Base-by-base conservation (phyloP, 2,329 filamentous ascomycete genomes). In the Curvularia sp. region DNA sequence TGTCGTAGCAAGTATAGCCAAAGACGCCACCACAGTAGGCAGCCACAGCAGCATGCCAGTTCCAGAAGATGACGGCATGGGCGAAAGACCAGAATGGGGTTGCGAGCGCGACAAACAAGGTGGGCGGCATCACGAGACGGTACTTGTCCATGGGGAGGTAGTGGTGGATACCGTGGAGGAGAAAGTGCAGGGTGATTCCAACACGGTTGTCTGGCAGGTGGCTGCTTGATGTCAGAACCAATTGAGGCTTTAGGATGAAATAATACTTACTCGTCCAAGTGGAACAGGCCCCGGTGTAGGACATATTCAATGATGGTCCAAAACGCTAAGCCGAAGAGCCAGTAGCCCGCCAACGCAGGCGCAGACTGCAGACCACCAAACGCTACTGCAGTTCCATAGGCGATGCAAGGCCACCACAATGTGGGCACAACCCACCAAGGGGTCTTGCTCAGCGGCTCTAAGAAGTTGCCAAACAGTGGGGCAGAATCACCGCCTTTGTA, bases 71-170 rank as follows among this genome's bases (percentile, higher is more conserved):
- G 54, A 98, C 74, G 1, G 83, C 68, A 68, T 97, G 94, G 0
- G 95, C 92, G 50, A 99, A 82, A 77, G 92, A 91, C 89, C 92
- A 99, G 82, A 98, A 98, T 0, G 95, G 95, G 0, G 86, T 84
- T 5, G 94, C 94, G 20, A 99, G 88, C 12, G 86, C 84, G 24
- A 94, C 62, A 75, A 99, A 98, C 3, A 99, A 83, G 0, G 92
- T 86, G 0, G 95, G 95, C 1, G 95, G 95, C 95, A 99, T 98
- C 65, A 99, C 95, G 9, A 99, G 88, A 60, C 95, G 89, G 71
- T 97, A 94, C 74, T 89, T 94, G 81, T 99, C 95, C 95, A 99
- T 98, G n/a, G 95, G 95, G 4, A 99, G 86, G 79, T 98, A 99
- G 79, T 99, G 95, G 75, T 99, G 95, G 63, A 99, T 92, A 63